Evolutionary conservation across 2,329 filamentous ascomycete genomes (phyloP), one percentile per base, ranked within the genome.

Genomic region (Botrytis sinoallii): DNA sequence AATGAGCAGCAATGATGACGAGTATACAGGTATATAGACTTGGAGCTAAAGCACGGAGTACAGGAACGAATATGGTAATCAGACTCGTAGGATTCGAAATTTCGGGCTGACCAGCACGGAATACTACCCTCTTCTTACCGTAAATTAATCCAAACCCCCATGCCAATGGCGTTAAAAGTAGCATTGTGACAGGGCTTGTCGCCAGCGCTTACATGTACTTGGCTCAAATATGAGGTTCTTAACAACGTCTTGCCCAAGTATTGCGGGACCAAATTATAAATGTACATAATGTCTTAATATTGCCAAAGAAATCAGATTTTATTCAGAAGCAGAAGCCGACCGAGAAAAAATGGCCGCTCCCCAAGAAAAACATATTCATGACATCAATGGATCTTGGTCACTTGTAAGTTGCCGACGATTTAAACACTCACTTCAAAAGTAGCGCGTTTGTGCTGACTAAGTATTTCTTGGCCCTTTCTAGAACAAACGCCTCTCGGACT

Each of bases 201-300:
- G 40, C 61, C 61, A 64, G 61, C 38, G 61, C 38, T 64, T 64
- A n/a, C 61, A 64, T 64, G 61, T 20, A 64, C 32, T 52, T 38
- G 64, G 18, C 64, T 38, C 22, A 52, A 38, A n/a, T 29, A 64
- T 64, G 61, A 64, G 61, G 25, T 20, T 64, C 61, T 52, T 66
- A n/a, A 66, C 1, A 52, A 22, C 29, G 3, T 52, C 44, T 5
- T 66, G 44, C 44, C 44, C 64, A 18, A 38, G 44, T 35, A n/a
- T 16, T 66, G 32, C 29, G 22, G 38, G 14, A 14, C 3, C 32
- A 9, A 44, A 40, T 20, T 20, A n/a, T 32, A 38, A 38, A 16
- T 35, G 29, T 12, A 67, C 22, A 67, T 14, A 7, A 8, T 32
- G 29, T 48, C 22, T 25, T n/a, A 12, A 64, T 7, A 63, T 64